These are phyloP conservation scores for Candida dajiaensis DNA, from an alignment of 805 yeast genomes.

Conservation along the genomic window DNA sequence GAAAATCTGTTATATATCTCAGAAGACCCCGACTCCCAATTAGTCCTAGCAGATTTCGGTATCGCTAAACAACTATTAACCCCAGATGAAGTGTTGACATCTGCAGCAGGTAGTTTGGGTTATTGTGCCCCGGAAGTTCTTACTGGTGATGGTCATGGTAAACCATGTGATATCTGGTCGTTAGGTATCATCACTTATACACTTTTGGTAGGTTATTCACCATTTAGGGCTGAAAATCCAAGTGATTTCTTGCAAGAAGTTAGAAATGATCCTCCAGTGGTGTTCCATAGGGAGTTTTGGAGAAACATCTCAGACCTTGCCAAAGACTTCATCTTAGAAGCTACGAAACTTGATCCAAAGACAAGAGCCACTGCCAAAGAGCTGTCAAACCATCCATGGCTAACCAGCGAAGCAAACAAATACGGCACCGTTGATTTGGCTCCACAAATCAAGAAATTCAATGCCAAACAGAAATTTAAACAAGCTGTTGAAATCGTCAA, in stretches of 20 bases:
- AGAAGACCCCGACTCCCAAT: slow-evolving; percentile 52
- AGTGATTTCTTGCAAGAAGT: slow-evolving; percentile 80
- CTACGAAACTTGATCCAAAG: slow-evolving; percentile 62
- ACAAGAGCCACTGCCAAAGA: slow-evolving; percentile 64
- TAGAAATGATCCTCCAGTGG: slow-evolving; percentile 57
- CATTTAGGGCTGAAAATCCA: slow-evolving; percentile 80
- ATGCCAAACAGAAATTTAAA: slow-evolving; percentile 77
- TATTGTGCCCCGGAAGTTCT: slow-evolving; percentile 97
- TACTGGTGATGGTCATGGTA: slow-evolving; percentile 79
- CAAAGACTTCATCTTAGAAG: slow-evolving; percentile 64
- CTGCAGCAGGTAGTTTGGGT: slow-evolving; percentile 90
- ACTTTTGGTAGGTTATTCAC: slow-evolving; percentile 84
- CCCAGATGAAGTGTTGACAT: slow-evolving; percentile 54
- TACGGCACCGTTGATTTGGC: slow-evolving; percentile 56
- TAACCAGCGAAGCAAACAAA: slow-evolving; percentile 42
- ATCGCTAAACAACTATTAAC: slow-evolving; percentile 73
- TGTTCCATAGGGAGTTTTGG: slow-evolving; percentile 93
- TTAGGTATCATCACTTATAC: slow-evolving; percentile 91
- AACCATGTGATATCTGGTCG: slow-evolving; percentile 95
- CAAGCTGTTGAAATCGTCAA: slow-evolving; percentile 82
- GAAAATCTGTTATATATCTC: slow-evolving; percentile 78
- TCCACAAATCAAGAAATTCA: slow-evolving; percentile 74
- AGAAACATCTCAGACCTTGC: slow-evolving; percentile 73
- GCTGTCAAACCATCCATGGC: slow-evolving; percentile 72
- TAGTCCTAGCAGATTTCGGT: slow-evolving; percentile 94